phyloP scores from a whole-genome alignment of 306 rosid species.

The Lathyrus sativus region DNA sequence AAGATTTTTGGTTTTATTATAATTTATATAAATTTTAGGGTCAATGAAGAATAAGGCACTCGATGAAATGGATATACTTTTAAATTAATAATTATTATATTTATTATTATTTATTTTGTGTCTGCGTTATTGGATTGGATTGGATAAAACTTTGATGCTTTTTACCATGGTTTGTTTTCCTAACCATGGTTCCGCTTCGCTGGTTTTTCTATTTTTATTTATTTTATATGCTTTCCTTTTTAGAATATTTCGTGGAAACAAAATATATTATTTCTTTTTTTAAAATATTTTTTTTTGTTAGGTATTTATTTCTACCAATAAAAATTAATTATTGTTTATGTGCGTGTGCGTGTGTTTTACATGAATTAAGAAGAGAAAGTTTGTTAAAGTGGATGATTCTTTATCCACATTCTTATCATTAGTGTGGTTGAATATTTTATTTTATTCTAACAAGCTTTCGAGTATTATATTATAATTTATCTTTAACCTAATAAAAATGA shows the following conservation, averaged over 20 bases:
- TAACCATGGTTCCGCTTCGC: constrained; percentile 28
- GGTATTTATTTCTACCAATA: too few relatives aligned
- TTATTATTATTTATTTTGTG: neutral
- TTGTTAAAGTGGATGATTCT: neutral
- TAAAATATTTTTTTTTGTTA: too few relatives aligned
- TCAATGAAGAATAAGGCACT: constrained; percentile 26
- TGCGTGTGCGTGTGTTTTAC: constrained; percentile 12
- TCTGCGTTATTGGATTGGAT: constrained; percentile 19
- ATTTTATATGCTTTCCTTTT: neutral
- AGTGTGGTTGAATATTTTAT: neutral
- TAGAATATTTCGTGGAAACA: neutral
- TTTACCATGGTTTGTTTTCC: constrained; percentile 40
- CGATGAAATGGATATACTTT: constrained; percentile 36
- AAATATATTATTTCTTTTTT: too few relatives aligned
- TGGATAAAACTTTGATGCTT: constrained; percentile 1
- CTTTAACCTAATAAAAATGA: too few relatives aligned
- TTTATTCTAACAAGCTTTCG: neutral
- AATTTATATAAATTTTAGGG: neutral
- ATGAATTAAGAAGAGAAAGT: neutral
- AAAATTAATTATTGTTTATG: neutral
- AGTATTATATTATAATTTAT: too few relatives aligned
- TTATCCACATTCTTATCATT: constrained; percentile 20
- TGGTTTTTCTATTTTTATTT: neutral
- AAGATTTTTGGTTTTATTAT: constrained; percentile 33
- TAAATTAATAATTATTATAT: neutral